A percentile compares a stretch with the other conserved stretches of the same genome.
Conservation (phyloP, 306 rosid species). For the Rosa rugosa region DNA sequence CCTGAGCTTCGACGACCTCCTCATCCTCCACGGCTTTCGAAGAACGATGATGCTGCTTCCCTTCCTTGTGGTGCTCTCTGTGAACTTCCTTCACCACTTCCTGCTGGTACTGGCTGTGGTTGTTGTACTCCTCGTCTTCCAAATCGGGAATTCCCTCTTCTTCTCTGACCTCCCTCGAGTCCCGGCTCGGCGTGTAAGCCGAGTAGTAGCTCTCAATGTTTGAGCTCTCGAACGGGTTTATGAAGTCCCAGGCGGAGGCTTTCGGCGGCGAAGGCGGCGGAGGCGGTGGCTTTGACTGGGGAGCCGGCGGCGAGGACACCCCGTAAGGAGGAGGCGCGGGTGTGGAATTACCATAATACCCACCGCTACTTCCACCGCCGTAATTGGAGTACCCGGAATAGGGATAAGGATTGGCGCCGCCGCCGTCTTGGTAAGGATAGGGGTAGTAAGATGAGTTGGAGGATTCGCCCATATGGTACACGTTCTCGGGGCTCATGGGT, state of each 20-base stretch:
- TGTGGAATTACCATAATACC: constrained; percentile 33
- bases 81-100: constrained; percentile 86
- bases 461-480: constrained; percentile 63
- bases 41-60: constrained; percentile 15
- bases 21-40: constrained; percentile 25
- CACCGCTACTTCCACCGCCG: constrained; percentile 41
- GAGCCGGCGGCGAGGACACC: constrained; percentile 24
- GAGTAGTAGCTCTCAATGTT: constrained; percentile 45
- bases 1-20: constrained; percentile 29
- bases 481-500: constrained; percentile 42
- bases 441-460: constrained; percentile 50
- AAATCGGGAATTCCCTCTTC: constrained; percentile 97
- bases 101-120: constrained; percentile 23
- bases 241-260: constrained; percentile 72
- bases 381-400: constrained; percentile 34
- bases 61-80: constrained; percentile 51
- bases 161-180: constrained; percentile 76
- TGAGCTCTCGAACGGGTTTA: constrained; percentile 64
- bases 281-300: constrained; percentile 51
- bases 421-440: constrained; percentile 19
- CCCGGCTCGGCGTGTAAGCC: constrained; percentile 66
- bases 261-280: constrained; percentile 89
- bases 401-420: constrained; percentile 25
- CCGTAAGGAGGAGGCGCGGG: constrained; percentile 34
- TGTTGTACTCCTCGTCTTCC: constrained; percentile 63